Conservation (phyloP, 2,329 filamentous ascomycete species). For the Fusarium acutatum region DNA sequence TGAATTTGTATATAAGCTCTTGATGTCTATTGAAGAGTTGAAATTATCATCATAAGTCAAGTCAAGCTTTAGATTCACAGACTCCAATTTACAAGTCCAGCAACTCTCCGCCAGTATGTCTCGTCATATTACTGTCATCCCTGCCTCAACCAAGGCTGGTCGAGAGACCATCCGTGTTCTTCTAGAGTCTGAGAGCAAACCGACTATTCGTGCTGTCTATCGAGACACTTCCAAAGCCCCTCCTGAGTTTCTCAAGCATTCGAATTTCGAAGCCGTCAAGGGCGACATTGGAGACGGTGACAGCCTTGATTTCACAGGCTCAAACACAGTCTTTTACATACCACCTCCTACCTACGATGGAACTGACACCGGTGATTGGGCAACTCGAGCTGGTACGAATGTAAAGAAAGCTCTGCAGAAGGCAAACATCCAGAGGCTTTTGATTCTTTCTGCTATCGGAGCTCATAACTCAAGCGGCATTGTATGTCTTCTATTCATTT, state of each 20-base stretch:
- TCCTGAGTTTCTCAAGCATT: constrained; percentile 39
- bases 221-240: constrained; percentile 43
- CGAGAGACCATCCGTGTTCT: constrained; percentile 42
- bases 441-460: constrained; percentile 44
- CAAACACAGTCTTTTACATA: constrained; percentile 46
- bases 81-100: background rate
- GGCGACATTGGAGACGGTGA: constrained; percentile 43
- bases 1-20: background rate
- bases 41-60: background rate
- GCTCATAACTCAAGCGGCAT: constrained; percentile 43
- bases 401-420: constrained; percentile 32
- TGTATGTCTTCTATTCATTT: constrained; percentile 25
- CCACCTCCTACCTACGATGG: constrained; percentile 44
- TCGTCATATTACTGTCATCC: constrained; percentile 44
- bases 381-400: constrained; percentile 23
- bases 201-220: constrained; percentile 43
- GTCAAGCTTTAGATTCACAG: background rate
- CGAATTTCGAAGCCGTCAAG: constrained; percentile 42
- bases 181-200: constrained; percentile 29
- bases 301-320: constrained; percentile 41
- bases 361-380: constrained; percentile 36
- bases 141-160: constrained; percentile 47
- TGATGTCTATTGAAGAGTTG: background rate
- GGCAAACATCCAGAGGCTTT: constrained; percentile 27
- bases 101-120: constrained; percentile 34